Base-by-base conservation (phyloP, 495 filamentous ascomycete species). In the Podospora australis region DNA sequence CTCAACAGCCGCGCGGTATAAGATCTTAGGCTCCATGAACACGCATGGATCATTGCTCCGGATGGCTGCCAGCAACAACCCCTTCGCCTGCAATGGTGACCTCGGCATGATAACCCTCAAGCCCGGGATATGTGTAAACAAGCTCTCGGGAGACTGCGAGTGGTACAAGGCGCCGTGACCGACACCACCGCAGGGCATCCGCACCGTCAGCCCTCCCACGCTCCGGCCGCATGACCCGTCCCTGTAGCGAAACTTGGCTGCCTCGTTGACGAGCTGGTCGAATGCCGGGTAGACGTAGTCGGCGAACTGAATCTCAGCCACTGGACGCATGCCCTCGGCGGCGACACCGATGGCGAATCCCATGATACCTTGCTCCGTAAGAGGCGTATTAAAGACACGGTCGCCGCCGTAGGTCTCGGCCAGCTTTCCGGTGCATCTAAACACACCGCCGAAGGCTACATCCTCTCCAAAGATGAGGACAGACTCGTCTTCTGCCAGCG, bases 211-310 rank as follows among this genome's bases (percentile, higher is more conserved):
- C 3, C 91, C 87, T 6, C 88, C 88, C 9, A 70, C 75, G 62
- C 83, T 78, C 7, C 78, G 75, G 1, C 78, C 83, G 9, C 83
- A 86, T 2, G 62, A 67, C 0, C 90, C 91, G 62, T 91, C 87
- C 42, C 91, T 76, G 67, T 91, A 98, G 45, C 92, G 72, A 53
- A 87, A 86, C 70, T 97, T 98, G 41, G 89, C 88, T 2, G 90
- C 90, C 67, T 98, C 92, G 60, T 97, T 97, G 52, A 97, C 90
- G 30, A 98, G 75, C 76, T 98, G 92, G 61, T 98, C 92, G 54
- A 97, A 97, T 1, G 92, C 90, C 2, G 92, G 92, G 66, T 84
- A 97, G 34, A 98, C 83, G 65, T 98, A 98, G 67, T 98, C 92
- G 28, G 92, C 94, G 59, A 98, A 98, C 67, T 98, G 92, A 44